A percentile compares a stretch with the other conserved stretches of the same genome.
phyloP scores from a whole-genome alignment of 1,139 yeast genomes.

The Saccharomyces hybrid region DNA sequence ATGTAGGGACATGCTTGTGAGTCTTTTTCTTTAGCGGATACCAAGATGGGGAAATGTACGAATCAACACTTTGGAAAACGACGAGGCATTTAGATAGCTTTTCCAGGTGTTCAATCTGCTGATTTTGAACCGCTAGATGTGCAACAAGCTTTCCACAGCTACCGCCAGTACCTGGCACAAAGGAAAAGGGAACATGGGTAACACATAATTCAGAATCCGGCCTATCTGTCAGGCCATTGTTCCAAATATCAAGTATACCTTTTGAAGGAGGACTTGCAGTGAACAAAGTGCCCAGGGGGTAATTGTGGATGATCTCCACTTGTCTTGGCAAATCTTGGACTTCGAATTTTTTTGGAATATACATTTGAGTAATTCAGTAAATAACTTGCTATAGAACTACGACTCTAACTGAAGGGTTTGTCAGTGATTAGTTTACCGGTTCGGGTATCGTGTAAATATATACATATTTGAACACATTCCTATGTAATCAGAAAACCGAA shows the following conservation, averaged over 20 bases:
- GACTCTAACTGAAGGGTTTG: neutral
- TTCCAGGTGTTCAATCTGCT: conserved; percentile 43
- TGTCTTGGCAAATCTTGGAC: conserved; percentile 12
- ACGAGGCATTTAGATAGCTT: conserved; percentile 41
- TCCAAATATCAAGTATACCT: conserved; percentile 42
- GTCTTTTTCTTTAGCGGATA: conserved; percentile 51
- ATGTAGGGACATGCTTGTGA: conserved; percentile 63
- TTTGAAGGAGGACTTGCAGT: conserved; percentile 3
- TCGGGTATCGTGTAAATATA: neutral
- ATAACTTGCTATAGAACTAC: neutral
- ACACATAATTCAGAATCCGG: neutral
- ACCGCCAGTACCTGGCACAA: conserved; percentile 9
- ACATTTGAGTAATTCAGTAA: conserved; percentile 7
- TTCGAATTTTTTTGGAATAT: conserved; percentile 12
- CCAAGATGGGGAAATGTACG: conserved; percentile 56
- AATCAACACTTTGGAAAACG: conserved; percentile 47
- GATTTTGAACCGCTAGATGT: conserved; percentile 51
- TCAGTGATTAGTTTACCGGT: neutral
- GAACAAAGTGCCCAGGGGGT: conserved; percentile 17
- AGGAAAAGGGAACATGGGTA: neutral
- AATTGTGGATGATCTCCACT: conserved; percentile 8
- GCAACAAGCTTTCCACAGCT: conserved; percentile 44
- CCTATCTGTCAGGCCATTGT: conserved; percentile 27
- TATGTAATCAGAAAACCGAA: neutral
- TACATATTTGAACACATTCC: neutral